Evolutionary conservation across 1,284 basidiomycete genomes (phyloP).

Genomic region (Ganoderma sinense): DNA sequence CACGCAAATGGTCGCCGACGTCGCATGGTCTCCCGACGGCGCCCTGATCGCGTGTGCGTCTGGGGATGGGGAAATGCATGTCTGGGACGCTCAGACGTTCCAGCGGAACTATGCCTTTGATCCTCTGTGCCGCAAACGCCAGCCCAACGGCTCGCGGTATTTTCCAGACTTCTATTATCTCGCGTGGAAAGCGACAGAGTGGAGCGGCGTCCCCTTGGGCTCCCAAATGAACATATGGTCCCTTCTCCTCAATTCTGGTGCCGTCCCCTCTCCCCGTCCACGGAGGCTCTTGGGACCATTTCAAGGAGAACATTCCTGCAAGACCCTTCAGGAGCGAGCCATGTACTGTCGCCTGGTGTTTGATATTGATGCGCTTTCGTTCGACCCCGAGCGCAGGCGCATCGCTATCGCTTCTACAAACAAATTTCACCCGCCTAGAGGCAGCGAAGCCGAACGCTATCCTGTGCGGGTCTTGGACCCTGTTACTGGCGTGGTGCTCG

Average conservation of each 20-base stretch:
- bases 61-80: neutral
- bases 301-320: too few relatives aligned
- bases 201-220: too few relatives aligned
- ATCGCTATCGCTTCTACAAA: neutral
- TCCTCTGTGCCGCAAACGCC: neutral
- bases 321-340: too few relatives aligned
- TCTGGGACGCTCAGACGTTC: neutral
- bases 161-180: neutral
- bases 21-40: slow-evolving; percentile 4
- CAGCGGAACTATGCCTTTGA: neutral
- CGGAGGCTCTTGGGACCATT: too few relatives aligned
- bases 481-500: neutral
- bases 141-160: neutral
- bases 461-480: neutral
- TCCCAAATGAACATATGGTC: too few relatives aligned
- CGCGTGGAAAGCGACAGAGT: too few relatives aligned
- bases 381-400: neutral
- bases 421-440: too few relatives aligned
- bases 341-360: too few relatives aligned
- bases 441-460: neutral
- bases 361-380: neutral
- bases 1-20: neutral
- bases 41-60: neutral
- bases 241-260: too few relatives aligned
- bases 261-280: neutral